A percentile compares a stretch with the other conserved stretches of the same genome.
phyloP scores from a whole-genome alignment of 1,284 basidiomycete genomes.

The Apiotrichum siamense region DNA sequence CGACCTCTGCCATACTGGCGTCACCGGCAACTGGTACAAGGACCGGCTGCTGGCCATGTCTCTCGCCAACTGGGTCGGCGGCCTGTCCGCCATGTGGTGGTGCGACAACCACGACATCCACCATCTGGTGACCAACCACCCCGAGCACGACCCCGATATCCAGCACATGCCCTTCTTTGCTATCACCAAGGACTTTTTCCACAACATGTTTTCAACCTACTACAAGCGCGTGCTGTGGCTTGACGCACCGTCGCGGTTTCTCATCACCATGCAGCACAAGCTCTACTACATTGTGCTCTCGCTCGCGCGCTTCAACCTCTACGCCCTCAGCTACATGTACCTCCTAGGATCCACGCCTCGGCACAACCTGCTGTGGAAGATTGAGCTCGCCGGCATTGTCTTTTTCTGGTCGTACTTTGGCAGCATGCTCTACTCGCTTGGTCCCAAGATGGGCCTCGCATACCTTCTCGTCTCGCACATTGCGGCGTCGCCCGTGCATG shows the following conservation, averaged over 20 bases:
- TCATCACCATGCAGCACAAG: constrained; percentile 79
- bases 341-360: constrained; percentile 53
- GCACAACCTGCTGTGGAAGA: constrained; percentile 42
- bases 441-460: constrained; percentile 47
- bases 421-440: constrained; percentile 47
- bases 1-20: constrained; percentile 89
- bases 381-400: constrained; percentile 50
- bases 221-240: constrained; percentile 83
- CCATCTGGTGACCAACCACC: constrained; percentile 95
- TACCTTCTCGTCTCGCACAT: constrained; percentile 54
- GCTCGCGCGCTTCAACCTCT: constrained; percentile 93
- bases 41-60: constrained; percentile 77
- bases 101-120: constrained; percentile 96
- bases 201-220: constrained; percentile 84
- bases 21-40: constrained; percentile 77
- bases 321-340: constrained; percentile 76
- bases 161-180: constrained; percentile 96
- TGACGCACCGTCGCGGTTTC: constrained; percentile 61
- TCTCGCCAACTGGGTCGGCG: constrained; percentile 72
- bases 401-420: constrained; percentile 55
- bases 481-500: constrained; percentile 53
- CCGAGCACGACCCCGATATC: constrained; percentile 84
- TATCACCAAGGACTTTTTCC: constrained; percentile 79
- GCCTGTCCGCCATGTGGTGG: constrained; percentile 96
- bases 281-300: constrained; percentile 89